phyloP scores from a whole-genome alignment of 306 rosid genomes.

The Pterocarpus macrocarpus region DNA sequence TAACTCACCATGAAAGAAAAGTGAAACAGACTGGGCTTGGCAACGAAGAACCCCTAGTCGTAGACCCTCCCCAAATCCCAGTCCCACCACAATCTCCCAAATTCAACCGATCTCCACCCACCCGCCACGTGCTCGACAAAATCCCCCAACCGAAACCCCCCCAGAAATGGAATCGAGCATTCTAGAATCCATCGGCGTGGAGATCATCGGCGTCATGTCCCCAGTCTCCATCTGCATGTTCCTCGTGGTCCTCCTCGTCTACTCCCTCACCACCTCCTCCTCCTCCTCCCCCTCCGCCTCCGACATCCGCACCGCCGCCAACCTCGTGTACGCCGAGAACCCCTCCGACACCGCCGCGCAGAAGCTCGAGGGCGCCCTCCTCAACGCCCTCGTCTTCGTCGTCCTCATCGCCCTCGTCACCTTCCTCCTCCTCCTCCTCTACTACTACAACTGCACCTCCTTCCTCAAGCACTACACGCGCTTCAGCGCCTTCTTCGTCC shows the following conservation, averaged over 20 bases:
- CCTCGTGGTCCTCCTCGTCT: constrained; percentile 83
- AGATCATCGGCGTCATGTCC: constrained; percentile 91
- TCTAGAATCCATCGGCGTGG: constrained; percentile 80
- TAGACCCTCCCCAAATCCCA: no score
- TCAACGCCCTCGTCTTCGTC: constrained; percentile 88
- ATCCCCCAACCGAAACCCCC: constrained; percentile 26
- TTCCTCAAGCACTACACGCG: constrained; percentile 90
- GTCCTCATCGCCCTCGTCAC: constrained; percentile 78
- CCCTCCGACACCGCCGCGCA: constrained; percentile 79
- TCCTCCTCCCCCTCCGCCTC: constrained; percentile 47
- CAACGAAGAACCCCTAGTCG: no score
- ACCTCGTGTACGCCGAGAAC: constrained; percentile 84
- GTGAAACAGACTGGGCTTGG: no score
- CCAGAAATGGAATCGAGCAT: constrained; percentile 77
- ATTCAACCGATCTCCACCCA: neutral
- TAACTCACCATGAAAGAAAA: no score
- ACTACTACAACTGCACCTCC: constrained; percentile 86
- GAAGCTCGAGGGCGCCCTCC: constrained; percentile 90
- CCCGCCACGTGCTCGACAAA: constrained; percentile 44
- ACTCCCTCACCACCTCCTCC: constrained; percentile 73
- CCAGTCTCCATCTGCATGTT: constrained; percentile 98
- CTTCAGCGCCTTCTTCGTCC: constrained; percentile 90
- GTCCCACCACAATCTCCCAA: no score
- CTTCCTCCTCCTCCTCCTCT: constrained; percentile 79
- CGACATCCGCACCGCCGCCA: constrained; percentile 80